Base-by-base conservation (phyloP, 129 eudicot genomes). In the Ambrosia trifida region DNA sequence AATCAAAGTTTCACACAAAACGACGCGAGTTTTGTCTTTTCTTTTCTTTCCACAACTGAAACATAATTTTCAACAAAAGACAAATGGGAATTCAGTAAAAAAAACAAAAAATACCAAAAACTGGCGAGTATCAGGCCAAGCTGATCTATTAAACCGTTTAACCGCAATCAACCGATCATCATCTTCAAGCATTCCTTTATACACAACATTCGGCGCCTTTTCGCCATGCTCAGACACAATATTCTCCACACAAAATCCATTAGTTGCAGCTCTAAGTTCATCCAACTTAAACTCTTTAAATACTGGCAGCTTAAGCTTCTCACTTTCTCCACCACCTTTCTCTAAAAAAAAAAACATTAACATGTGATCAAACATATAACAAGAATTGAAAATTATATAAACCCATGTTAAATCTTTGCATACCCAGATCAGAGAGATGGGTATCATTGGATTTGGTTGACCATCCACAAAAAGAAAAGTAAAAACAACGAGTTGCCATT, bases 101-200 rank as follows among this genome's bases (percentile, higher is more conserved):
- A 49, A 17, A 46, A 32, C 2, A 18, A 16, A 38, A 84, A 79
- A 53, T 54, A 93, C 98, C 50, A 93, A 72, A 69, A 93, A 93
- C 59, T 93, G 98, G n/a, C 92, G 86, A 76, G 90, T 33, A 84
- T 93, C 98, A 41, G 96, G 98, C 98, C 98, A 93, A 41, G 96
- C 98, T 8, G 95, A 93, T 73, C 75, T 78, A 54, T 85, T 88
- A 60, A 93, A 93, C 46, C 96, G 90, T 78, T 93, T 93, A 72
- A 93, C 88, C 60, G 98, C 98, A n/a, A 93, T 83, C 83, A 91
- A 80, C 8, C 87, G 79, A 70, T 78, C 77, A 76, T 85, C 86
- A 68, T 87, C 84, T 41, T 85, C 87, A 17, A 89, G 82, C 79
- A 72, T 76, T 14, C 98, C 98, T 72, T 75, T 85, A 74, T 89